Evolutionary conservation across 2,329 filamentous ascomycete genomes (phyloP).

Genomic region (Penicillium sp.): DNA sequence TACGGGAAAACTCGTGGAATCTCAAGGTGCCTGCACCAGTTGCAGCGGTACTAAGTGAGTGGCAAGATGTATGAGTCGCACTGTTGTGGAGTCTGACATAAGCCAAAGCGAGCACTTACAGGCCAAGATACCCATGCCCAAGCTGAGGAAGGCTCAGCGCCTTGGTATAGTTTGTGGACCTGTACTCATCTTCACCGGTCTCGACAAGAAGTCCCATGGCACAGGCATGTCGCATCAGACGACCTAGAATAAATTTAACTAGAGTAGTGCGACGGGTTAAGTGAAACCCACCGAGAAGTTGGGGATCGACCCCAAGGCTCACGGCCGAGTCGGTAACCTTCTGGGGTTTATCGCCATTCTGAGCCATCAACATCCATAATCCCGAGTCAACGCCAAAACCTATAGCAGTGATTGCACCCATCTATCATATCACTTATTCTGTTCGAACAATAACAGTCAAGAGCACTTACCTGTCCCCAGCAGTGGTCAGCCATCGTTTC

Average conservation of each 20-base stretch:
- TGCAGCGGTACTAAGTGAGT: not conserved
- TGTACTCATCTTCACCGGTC: not conserved
- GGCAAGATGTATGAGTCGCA: not conserved
- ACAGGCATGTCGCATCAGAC: conserved; percentile 34
- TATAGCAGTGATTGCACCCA: not conserved
- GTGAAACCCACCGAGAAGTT: conserved; percentile 17
- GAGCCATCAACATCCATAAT: conserved; percentile 6
- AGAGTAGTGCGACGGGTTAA: too few relatives aligned
- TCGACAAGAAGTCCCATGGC: conserved; percentile 1
- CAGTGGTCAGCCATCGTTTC: conserved; percentile 12
- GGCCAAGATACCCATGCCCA: conserved; percentile 1
- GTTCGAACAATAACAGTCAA: not conserved
- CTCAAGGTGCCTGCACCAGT: conserved; percentile 2
- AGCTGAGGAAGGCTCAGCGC: conserved; percentile 3
- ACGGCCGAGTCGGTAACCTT: not conserved
- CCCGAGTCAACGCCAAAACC: conserved; percentile 5
- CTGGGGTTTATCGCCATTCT: conserved; percentile 6
- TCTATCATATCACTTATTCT: not conserved
- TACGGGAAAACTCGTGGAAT: conserved; percentile 11
- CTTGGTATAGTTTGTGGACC: conserved; percentile 1
- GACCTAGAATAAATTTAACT: conserved; percentile 14
- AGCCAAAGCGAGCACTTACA: conserved; percentile 1
- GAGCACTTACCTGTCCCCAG: conserved; percentile 7
- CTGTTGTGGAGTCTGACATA: conserved; percentile 1
- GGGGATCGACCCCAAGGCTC: conserved; percentile 9